Evolutionary conservation across 2,329 filamentous ascomycete genomes (phyloP).

Genomic region (Exophiala dermatitidis): DNA sequence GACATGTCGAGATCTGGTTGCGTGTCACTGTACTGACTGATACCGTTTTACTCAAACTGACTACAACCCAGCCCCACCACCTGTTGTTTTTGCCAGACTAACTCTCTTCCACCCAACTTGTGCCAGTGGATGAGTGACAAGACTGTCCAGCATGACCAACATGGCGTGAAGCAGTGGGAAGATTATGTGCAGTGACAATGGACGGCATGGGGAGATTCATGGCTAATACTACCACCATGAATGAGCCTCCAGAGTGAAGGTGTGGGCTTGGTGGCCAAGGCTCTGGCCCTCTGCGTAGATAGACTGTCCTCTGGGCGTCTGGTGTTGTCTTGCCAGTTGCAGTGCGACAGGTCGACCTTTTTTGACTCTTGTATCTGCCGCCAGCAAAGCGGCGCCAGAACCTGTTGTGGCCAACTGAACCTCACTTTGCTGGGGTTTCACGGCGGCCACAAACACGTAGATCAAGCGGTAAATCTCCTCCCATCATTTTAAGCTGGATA

Average conservation of each 20-base stretch:
- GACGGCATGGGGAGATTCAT: neutral
- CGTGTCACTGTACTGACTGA: neutral
- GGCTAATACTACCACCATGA: neutral
- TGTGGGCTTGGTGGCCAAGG: neutral
- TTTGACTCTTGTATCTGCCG: constrained; percentile 5
- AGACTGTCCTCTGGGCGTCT: constrained; percentile 10
- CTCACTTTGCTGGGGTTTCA: constrained; percentile 1
- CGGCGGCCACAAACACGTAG: constrained; percentile 12
- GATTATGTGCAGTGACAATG: neutral
- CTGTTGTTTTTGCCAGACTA: constrained; percentile 7
- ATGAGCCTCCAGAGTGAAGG: neutral
- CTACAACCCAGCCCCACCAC: neutral
- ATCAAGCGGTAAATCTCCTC: constrained; percentile 6
- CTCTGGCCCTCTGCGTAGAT: constrained; percentile 9
- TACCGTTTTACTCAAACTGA: neutral
- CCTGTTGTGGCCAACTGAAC: neutral
- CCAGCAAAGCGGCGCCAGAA: constrained; percentile 3
- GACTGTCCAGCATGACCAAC: constrained; percentile 4
- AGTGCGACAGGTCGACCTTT: constrained; percentile 4
- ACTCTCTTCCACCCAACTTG: constrained; percentile 8
- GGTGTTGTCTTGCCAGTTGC: constrained; percentile 4
- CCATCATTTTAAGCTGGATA: constrained; percentile 1
- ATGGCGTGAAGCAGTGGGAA: neutral
- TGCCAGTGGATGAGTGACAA: constrained; percentile 12
- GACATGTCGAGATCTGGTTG: neutral